Base-by-base conservation (phyloP, 2,329 filamentous ascomycete species). In the Aspergillus sp. region DNA sequence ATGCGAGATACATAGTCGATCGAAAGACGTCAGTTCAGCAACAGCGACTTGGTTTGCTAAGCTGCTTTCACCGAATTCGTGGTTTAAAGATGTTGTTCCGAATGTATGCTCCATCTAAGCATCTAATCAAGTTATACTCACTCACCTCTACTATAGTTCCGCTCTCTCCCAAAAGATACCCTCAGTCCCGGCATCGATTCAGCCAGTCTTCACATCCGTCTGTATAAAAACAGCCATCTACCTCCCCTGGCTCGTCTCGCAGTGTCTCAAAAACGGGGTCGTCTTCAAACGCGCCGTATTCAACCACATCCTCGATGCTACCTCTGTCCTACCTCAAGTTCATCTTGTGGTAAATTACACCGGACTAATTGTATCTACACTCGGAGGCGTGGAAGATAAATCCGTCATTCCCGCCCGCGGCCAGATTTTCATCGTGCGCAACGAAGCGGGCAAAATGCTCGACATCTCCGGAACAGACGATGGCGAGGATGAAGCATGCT, bases 161-260 rank as follows among this genome's bases (percentile, higher is more conserved):
- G 79, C 35, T 69, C 81, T 45, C 66, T 90, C 5, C 57, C 73
- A 7, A 64, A 75, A 32, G 43, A 56, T 2, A 73, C 82, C 50
- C 69, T 93, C 1, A 78, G 81, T 0, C 53, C 68, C 0, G 86
- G 78, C n/a, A 77, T 83, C 43, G 82, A 88, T 45, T 83, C 82
- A 5, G 88, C 82, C 27, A 85, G 73, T 76, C 45, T 95, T 91
- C 66, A 88, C 80, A 5, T 90, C 86, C 0, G 82, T 95, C 35
- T 95, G 89, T 69, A 90, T 95, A 62, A 95, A 96, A 67, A 86
- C 86, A 0, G 81, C 86, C 40, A 70, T 95, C 44, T 95, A 95
- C 67, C 80, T 95, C 4, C 81, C 86, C 3, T 95, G 86, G 80
- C 81, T 95, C 0, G 71, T 86, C 0, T 84, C 85, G 0, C 83